Evolutionary conservation across 768 basidiomycete genomes (phyloP).

Genomic region (Lyophyllum atratum): DNA sequence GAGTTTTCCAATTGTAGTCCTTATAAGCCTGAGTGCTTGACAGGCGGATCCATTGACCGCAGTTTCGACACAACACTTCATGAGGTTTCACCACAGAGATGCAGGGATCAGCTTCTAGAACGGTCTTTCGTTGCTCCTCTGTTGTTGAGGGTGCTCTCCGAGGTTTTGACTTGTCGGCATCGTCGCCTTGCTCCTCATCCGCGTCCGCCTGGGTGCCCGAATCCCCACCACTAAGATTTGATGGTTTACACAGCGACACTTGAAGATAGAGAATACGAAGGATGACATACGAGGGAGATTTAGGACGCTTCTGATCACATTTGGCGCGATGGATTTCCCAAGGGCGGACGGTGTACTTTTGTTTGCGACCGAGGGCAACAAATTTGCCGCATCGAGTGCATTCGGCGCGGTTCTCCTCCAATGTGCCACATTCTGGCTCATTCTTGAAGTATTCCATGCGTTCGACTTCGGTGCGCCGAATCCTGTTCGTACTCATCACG

Average conservation of each 20-base stretch:
- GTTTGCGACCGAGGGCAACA: conserved; percentile 56
- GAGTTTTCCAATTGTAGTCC: conserved; percentile 54
- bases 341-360: conserved; percentile 56
- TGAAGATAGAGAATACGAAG: conserved; percentile 11
- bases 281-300: conserved; percentile 26
- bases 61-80: conserved; percentile 59
- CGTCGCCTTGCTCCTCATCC: conserved; percentile 14
- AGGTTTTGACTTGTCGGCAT: conserved; percentile 4
- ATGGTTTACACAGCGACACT: not conserved
- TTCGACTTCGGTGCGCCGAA: conserved; percentile 61
- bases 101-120: conserved; percentile 55
- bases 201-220: conserved; percentile 24
- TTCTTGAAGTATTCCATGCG: conserved; percentile 66
- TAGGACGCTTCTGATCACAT: conserved; percentile 47
- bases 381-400: conserved; percentile 61
- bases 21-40: conserved; percentile 42
- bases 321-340: conserved; percentile 62
- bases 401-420: conserved; percentile 59
- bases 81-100: conserved; percentile 50
- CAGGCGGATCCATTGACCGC: conserved; percentile 65
- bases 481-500: conserved; percentile 36
- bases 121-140: conserved; percentile 48
- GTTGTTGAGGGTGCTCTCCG: conserved; percentile 21
- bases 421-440: conserved; percentile 55
- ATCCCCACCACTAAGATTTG: not conserved